Evolutionary conservation across 2,329 filamentous ascomycete genomes (phyloP).

Genomic region (Fusarium denticulatum): DNA sequence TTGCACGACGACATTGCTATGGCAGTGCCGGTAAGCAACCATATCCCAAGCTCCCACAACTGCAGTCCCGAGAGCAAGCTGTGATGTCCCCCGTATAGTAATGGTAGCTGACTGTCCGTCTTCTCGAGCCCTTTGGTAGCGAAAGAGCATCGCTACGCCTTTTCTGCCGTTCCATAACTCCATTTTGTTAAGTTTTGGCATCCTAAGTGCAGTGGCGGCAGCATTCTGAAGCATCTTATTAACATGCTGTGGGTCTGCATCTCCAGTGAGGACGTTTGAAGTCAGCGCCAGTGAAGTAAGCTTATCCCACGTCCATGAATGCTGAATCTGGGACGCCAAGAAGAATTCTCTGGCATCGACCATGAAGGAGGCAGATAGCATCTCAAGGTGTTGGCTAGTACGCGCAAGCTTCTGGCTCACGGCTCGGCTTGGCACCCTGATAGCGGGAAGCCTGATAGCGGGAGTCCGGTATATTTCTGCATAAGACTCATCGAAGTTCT

Average conservation of each 20-base stretch:
- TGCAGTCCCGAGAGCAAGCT: neutral
- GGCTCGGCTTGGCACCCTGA: constrained; percentile 36
- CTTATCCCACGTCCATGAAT: constrained; percentile 44
- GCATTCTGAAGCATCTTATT: constrained; percentile 43
- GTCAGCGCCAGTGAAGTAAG: constrained; percentile 48
- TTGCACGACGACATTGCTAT: neutral
- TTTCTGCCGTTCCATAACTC: constrained; percentile 49
- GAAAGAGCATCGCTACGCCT: constrained; percentile 42
- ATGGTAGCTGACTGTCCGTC: neutral
- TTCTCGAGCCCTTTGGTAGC: constrained; percentile 30
- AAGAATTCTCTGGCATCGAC: constrained; percentile 48
- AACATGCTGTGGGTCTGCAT: constrained; percentile 32
- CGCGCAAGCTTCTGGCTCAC: constrained; percentile 44
- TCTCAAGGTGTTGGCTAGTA: constrained; percentile 43
- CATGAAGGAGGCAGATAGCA: constrained; percentile 48
- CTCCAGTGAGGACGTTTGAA: constrained; percentile 40
- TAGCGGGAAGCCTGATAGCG: constrained; percentile 26
- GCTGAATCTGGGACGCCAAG: constrained; percentile 9
- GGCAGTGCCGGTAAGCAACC: neutral
- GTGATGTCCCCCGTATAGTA: constrained; percentile 38
- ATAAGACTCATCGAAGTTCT: constrained; percentile 50
- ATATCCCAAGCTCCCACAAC: neutral
- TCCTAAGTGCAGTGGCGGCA: constrained; percentile 39
- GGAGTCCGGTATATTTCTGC: neutral
- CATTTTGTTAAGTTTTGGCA: constrained; percentile 46